Percentiles rank a stretch among this genome's conserved stretches.
phyloP scores from a whole-genome alignment of 2,329 filamentous ascomycete species.

The Fusarium coicis region DNA sequence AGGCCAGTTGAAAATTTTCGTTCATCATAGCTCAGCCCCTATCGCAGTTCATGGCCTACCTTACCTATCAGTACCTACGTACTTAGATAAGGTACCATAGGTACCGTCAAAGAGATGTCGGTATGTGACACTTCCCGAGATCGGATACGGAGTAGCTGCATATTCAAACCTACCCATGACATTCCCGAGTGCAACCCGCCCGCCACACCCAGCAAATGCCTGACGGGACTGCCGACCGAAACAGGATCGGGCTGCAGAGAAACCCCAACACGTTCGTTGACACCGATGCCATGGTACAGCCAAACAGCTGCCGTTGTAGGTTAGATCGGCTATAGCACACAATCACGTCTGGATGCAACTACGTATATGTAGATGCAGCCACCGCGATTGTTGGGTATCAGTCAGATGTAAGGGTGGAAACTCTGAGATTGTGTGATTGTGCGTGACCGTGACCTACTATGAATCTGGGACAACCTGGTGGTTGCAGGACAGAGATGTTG shows the following conservation, averaged over 20 bases:
- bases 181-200: constrained; percentile 31
- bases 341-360: not conserved
- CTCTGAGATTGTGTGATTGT: not conserved
- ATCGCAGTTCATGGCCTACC: not conserved
- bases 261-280: constrained; percentile 27
- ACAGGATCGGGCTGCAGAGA: constrained; percentile 16
- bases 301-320: constrained; percentile 15
- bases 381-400: constrained; percentile 1
- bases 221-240: constrained; percentile 29
- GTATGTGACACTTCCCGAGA: constrained; percentile 10
- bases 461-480: constrained; percentile 1
- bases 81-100: not conserved
- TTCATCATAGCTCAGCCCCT: not conserved
- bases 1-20: not conserved
- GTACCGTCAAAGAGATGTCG: not conserved
- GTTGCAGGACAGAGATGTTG: not conserved
- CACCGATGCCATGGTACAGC: constrained; percentile 27
- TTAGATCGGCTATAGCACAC: constrained; percentile 2
- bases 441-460: constrained; percentile 1
- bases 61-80: not conserved
- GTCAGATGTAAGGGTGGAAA: constrained; percentile 2
- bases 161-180: constrained; percentile 15
- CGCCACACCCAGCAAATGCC: constrained; percentile 1
- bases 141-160: not conserved
- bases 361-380: constrained; percentile 3